Evolutionary conservation across 164 flowering plant genomes (phyloP), one percentile per base, ranked within the genome.

Genomic region (Santalum album): DNA sequence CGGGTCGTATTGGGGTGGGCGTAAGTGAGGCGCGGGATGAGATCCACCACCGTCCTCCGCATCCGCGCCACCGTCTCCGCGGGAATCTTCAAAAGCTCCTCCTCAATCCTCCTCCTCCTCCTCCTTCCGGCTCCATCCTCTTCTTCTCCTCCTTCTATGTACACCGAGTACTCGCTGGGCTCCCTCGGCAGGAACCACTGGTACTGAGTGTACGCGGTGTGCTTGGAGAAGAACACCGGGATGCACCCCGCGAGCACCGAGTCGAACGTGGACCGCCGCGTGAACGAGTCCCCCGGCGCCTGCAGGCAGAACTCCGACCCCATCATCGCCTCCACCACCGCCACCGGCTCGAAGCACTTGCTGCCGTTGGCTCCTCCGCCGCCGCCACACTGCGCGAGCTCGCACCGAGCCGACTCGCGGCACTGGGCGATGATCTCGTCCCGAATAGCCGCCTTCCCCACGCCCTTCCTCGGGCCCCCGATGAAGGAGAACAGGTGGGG

Each of bases 201-300:
- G 61, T 83, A 83, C 65, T 80, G 90, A 0, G 79, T 47, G 48
- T 80, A 80, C 19, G 84, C 86, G 54, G 82, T 75, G 71, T 77
- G 82, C 5, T 65, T 73, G 16, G 82, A 75, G 64, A 83, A 80
- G 58, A 83, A 80, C 29, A 83, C 86, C 25, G 90, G 86, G 7
- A 83, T 70, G 63, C 90, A 83, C 1, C 90, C 90, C 1, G 82
- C 64, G 0, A 83, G 60, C 7, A 80, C 26, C 29, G 90, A 61
- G 60, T 83, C 86, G 66, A 83, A 83, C 23, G 78, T 76, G 12
- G 90, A 83, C 44, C 86, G 56, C 27, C 84, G 56, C 4, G 90
- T 83, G 74, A 68, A 80, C 22, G 84, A 80, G 65, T 83, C 90
- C 2, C 90, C 90, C 0, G 81, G 77, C 0, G 90, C 86, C 47